phyloP scores from a whole-genome alignment of 495 filamentous ascomycete genomes.

The Penicillium mononematosum region DNA sequence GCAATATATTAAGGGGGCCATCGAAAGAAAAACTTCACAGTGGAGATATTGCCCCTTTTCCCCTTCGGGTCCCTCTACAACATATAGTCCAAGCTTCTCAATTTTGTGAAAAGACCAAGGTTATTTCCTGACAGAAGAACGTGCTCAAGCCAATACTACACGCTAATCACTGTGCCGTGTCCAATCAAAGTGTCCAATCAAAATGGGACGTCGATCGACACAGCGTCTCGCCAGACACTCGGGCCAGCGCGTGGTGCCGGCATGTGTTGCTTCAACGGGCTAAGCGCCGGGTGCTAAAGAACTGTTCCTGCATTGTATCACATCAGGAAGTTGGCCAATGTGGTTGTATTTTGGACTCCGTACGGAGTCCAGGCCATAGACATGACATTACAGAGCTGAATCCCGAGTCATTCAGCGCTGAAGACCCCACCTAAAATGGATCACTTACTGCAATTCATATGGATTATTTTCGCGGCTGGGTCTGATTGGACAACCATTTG shows the following conservation, averaged over 20 bases:
- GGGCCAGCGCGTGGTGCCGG: slow-evolving; percentile 25
- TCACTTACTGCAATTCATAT: neutral
- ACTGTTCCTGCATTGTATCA: slow-evolving; percentile 7
- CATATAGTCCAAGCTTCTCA: neutral
- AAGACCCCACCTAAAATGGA: neutral
- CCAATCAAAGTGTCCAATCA: slow-evolving; percentile 17
- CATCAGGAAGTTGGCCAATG: slow-evolving; percentile 13
- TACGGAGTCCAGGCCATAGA: neutral
- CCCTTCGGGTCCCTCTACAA: neutral
- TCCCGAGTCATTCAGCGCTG: neutral
- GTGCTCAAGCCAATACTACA: slow-evolving; percentile 12
- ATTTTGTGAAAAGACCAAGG: neutral
- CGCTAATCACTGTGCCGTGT: neutral
- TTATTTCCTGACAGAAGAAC: neutral
- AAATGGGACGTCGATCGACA: slow-evolving; percentile 1
- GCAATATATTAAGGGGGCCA: slow-evolving; percentile 21
- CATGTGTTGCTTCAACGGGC: slow-evolving; percentile 20
- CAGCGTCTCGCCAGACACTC: slow-evolving; percentile 20
- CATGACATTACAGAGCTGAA: neutral
- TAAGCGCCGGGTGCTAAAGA: slow-evolving; percentile 10
- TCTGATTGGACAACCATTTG: neutral
- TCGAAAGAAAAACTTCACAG: neutral
- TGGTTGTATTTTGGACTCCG: neutral
- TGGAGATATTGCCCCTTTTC: slow-evolving; percentile 13
- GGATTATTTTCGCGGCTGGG: neutral